Percentiles rank a stretch among this genome's conserved stretches.
Conservation (phyloP, 208 protist species). For the Acanthamoeba healyi region DNA sequence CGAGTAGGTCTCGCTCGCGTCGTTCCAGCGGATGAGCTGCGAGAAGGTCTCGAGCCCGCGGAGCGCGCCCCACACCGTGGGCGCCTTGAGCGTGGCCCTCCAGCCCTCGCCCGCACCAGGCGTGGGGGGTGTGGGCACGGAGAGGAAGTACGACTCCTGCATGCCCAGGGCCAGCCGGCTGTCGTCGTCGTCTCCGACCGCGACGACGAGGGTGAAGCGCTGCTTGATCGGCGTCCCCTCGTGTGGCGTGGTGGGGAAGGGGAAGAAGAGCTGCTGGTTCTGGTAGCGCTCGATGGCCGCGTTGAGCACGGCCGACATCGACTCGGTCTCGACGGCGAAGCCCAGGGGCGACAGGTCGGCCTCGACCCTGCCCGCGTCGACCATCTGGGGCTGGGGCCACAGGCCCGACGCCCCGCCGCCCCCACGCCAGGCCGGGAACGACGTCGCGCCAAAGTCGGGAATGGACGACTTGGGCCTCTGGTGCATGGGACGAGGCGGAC, state of each 20-base stretch:
- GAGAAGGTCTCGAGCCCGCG: slow-evolving; percentile 69
- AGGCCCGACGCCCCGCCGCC: neutral
- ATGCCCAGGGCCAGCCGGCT: neutral
- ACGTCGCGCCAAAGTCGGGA: neutral
- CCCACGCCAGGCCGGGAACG: neutral
- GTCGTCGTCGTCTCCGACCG: neutral
- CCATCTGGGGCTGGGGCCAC: slow-evolving; percentile 25
- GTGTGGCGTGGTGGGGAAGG: neutral
- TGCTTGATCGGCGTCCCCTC: neutral
- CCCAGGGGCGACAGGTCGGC: neutral
- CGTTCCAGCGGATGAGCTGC: slow-evolving; percentile 38
- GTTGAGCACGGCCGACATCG: slow-evolving; percentile 3
- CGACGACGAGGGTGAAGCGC: neutral
- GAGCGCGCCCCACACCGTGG: slow-evolving; percentile 30
- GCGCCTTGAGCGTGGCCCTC: neutral
- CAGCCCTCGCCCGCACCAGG: neutral
- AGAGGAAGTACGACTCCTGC: slow-evolving; percentile 12
- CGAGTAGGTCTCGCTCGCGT: neutral
- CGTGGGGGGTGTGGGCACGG: neutral
- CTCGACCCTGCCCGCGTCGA: neutral
- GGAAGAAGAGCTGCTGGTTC: neutral
- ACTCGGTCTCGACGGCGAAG: neutral
- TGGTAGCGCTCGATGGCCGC: slow-evolving; percentile 1
- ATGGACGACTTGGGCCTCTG: neutral
- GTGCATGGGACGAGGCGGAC: neutral